phyloP scores from a whole-genome alignment of 495 filamentous ascomycete genomes.

The Aspergillus ostianus region DNA sequence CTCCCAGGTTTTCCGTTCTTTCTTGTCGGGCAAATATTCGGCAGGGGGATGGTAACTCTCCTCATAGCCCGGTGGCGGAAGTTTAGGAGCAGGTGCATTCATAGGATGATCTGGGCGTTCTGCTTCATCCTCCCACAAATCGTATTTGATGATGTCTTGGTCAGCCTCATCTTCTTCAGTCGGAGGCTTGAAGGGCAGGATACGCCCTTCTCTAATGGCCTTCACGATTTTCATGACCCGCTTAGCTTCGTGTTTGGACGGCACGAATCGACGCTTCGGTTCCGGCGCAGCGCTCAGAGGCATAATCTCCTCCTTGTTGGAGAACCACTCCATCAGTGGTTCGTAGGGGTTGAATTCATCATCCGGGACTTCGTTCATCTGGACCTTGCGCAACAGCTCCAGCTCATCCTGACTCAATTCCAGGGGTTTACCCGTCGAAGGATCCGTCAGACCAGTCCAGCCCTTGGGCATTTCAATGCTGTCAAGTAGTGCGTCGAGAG shows the following conservation, averaged over 20 bases:
- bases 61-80: slow-evolving; percentile 91
- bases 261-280: slow-evolving; percentile 91
- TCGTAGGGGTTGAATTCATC: slow-evolving; percentile 93
- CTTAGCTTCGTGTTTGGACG: slow-evolving; percentile 98
- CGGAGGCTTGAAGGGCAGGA: slow-evolving; percentile 84
- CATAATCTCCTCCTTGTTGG: slow-evolving; percentile 86
- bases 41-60: slow-evolving; percentile 94
- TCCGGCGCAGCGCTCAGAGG: slow-evolving; percentile 92
- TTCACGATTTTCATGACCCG: slow-evolving; percentile 97
- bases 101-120: slow-evolving; percentile 81
- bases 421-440: slow-evolving; percentile 85
- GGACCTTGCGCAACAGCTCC: slow-evolving; percentile 82
- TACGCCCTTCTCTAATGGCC: slow-evolving; percentile 90
- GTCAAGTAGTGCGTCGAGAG: slow-evolving; percentile 88
- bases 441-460: slow-evolving; percentile 95
- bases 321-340: slow-evolving; percentile 90
- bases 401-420: slow-evolving; percentile 85
- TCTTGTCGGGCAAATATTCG: slow-evolving; percentile 85
- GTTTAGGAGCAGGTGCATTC: slow-evolving; percentile 95
- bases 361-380: slow-evolving; percentile 83
- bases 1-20: slow-evolving; percentile 87
- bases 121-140: slow-evolving; percentile 91
- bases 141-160: slow-evolving; percentile 71
- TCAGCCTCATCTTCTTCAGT: slow-evolving; percentile 70
- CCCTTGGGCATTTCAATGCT: slow-evolving; percentile 98